These are phyloP conservation scores for Moringa oleifera DNA, from an alignment of 345 rosid genomes.

Conservation along the genomic window DNA sequence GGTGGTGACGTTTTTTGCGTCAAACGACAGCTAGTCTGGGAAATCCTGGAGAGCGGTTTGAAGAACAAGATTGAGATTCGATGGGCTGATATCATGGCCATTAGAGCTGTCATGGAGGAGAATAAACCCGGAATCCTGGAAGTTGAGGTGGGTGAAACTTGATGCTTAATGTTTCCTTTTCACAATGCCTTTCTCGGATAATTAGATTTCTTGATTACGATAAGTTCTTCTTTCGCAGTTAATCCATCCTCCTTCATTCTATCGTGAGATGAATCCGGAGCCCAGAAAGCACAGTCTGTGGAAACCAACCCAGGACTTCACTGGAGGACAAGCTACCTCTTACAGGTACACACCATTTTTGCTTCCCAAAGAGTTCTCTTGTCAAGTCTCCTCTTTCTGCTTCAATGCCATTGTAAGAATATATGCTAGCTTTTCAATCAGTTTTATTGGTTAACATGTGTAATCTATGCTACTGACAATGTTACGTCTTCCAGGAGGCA, in stretches of 20 bases:
- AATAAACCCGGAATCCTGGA: constrained; percentile 21
- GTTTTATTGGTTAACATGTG: too few species aligned
- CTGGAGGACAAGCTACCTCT: constrained; percentile 32
- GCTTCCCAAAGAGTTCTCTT: neutral
- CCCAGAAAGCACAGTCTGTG: constrained; percentile 43
- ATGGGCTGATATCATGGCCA: constrained; percentile 29
- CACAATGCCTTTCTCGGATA: neutral
- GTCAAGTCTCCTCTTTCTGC: neutral
- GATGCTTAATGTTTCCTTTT: neutral
- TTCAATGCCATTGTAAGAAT: too few species aligned
- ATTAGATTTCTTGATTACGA: neutral
- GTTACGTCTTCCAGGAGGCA: constrained; percentile 40
- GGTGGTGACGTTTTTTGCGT: constrained; percentile 54
- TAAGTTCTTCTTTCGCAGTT: constrained; percentile 30
- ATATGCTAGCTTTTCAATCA: too few species aligned
- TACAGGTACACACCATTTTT: constrained; percentile 28
- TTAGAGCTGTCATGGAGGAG: constrained; percentile 1
- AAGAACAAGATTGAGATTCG: constrained; percentile 43
- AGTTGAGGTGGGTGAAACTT: constrained; percentile 24
- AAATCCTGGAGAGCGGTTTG: constrained; percentile 25
- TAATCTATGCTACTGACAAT: neutral
- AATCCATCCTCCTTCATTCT: constrained; percentile 28
- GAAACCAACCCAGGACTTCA: constrained; percentile 36
- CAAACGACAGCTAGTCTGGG: constrained; percentile 61
- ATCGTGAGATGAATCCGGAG: constrained; percentile 33